Evolutionary conservation across 768 basidiomycete genomes (phyloP).

Genomic region (Russula brevipes): DNA sequence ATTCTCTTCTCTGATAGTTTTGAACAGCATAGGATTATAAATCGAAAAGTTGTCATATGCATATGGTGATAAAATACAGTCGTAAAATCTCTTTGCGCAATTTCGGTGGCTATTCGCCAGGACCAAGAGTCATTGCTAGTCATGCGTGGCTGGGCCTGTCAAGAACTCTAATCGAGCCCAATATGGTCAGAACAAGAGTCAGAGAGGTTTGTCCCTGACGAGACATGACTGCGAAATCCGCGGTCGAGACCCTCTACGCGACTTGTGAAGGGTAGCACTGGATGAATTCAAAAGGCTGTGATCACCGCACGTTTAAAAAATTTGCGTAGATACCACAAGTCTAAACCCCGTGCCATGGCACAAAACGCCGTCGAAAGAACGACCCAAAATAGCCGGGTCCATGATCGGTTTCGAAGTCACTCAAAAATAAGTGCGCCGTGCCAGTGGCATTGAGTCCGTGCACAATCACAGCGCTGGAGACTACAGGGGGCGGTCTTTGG

Average conservation of each 20-base stretch:
- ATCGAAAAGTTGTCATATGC: neutral
- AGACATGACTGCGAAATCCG: neutral
- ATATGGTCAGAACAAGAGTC: no score
- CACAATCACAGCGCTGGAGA: neutral
- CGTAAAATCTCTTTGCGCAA: neutral
- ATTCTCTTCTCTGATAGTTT: neutral
- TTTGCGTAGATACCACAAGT: neutral
- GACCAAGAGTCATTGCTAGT: no score
- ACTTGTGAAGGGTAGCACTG: neutral
- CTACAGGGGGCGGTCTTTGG: neutral
- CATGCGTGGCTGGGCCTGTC: neutral
- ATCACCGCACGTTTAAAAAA: neutral
- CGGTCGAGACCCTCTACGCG: neutral
- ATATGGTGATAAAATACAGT: no score
- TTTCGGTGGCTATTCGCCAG: neutral
- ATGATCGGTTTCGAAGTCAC: constrained; percentile 2
- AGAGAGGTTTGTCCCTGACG: no score
- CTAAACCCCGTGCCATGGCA: neutral
- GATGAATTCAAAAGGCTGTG: neutral
- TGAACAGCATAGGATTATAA: constrained; percentile 9
- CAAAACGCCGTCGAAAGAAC: constrained; percentile 9
- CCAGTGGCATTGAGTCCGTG: neutral
- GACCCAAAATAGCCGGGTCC: neutral
- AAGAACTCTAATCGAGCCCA: no score
- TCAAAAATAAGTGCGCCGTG: neutral